Evolutionary conservation across 306 rosid genomes (phyloP).

Genomic region (Malus fusca): DNA sequence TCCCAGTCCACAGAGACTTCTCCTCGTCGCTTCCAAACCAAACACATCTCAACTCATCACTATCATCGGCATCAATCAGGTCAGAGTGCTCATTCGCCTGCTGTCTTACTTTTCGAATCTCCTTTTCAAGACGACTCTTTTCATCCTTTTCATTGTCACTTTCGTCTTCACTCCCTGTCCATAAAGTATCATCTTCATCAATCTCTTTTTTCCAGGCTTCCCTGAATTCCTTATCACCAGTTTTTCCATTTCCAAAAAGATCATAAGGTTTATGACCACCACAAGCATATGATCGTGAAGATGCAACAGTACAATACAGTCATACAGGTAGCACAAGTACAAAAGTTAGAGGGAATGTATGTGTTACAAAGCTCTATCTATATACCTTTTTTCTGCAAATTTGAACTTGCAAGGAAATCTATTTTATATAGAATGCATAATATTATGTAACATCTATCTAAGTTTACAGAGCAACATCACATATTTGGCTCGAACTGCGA

Average conservation of each 20-base stretch:
- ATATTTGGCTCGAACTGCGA: too few species aligned
- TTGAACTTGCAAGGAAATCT: background rate
- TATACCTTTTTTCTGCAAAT: background rate
- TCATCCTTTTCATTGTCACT: slow-evolving; percentile 30
- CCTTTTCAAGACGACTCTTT: slow-evolving; percentile 29
- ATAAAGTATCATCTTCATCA: slow-evolving; percentile 59
- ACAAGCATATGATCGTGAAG: slow-evolving; percentile 41
- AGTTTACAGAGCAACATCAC: too few species aligned
- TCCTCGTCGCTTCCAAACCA: slow-evolving; percentile 86
- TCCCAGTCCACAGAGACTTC: slow-evolving; percentile 86
- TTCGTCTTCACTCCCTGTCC: slow-evolving; percentile 78
- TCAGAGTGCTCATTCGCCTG: slow-evolving; percentile 62
- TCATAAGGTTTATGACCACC: slow-evolving; percentile 39
- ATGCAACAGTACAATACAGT: slow-evolving; percentile 29
- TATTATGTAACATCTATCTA: too few species aligned
- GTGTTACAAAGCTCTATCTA: too few species aligned
- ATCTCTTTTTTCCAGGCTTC: slow-evolving; percentile 60
- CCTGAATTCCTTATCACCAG: slow-evolving; percentile 55
- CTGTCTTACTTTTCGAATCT: slow-evolving; percentile 51
- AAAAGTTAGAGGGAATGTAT: background rate
- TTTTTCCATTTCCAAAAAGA: slow-evolving; percentile 55
- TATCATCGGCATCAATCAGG: slow-evolving; percentile 64
- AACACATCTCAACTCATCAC: slow-evolving; percentile 73
- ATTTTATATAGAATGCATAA: too few species aligned
- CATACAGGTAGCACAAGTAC: background rate